phyloP scores from a whole-genome alignment of 2,329 filamentous ascomycete genomes.

The Talaromyces funiculosus region DNA sequence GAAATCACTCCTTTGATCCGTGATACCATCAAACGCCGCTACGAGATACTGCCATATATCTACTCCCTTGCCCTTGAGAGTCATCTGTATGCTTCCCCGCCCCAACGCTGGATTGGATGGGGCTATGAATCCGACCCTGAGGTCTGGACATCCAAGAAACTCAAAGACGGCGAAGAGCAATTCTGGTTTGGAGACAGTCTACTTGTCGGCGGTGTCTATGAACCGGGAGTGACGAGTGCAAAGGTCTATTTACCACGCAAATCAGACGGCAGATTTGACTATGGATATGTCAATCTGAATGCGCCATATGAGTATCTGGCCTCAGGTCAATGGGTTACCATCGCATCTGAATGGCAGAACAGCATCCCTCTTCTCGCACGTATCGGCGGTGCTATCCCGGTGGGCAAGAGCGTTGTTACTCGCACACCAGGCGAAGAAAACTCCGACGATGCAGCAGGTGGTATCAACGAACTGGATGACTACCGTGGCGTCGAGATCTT shows the following conservation, averaged over 20 bases:
- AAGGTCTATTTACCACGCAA: conserved; percentile 58
- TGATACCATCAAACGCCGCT: conserved; percentile 62
- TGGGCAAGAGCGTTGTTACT: conserved; percentile 49
- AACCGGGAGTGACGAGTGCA: conserved; percentile 50
- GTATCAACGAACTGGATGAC: conserved; percentile 43
- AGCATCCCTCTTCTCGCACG: conserved; percentile 54
- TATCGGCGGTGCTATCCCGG: conserved; percentile 50
- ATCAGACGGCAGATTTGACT: conserved; percentile 34
- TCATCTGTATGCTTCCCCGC: conserved; percentile 56
- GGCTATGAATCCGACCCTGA: conserved; percentile 62
- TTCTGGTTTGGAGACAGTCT: conserved; percentile 67
- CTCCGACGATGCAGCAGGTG: conserved; percentile 36
- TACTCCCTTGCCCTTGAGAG: conserved; percentile 61
- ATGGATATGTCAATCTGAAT: conserved; percentile 59
- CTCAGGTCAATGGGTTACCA: conserved; percentile 50
- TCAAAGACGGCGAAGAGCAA: conserved; percentile 62
- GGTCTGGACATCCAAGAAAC: conserved; percentile 54
- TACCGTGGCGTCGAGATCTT: conserved; percentile 55
- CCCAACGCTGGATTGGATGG: conserved; percentile 69
- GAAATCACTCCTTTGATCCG: conserved; percentile 59
- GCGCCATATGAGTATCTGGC: conserved; percentile 54
- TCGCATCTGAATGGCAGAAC: conserved; percentile 47
- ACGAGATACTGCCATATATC: conserved; percentile 66
- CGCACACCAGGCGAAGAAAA: conserved; percentile 52
- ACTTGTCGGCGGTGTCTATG: conserved; percentile 59